These are phyloP conservation scores for Pulveroboletus sp. DNA, from an alignment of 768 basidiomycete genomes.

Conservation along the genomic window DNA sequence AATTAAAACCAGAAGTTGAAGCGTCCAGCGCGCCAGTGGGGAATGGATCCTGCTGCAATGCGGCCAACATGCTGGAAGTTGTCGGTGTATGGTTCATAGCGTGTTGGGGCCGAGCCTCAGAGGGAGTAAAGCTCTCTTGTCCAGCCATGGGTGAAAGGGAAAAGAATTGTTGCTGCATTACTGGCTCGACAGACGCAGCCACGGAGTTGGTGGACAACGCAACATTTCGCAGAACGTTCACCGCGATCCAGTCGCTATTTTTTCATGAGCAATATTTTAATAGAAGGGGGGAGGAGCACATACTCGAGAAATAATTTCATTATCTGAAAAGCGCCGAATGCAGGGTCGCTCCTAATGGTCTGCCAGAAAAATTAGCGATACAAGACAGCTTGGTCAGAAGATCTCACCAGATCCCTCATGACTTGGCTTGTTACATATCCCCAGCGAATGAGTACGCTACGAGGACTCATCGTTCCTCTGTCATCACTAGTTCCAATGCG, in stretches of 20 bases:
- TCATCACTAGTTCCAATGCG: constrained; percentile 64
- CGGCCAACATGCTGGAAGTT: constrained; percentile 88
- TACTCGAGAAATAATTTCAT: constrained; percentile 88
- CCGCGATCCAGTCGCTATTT: constrained; percentile 86
- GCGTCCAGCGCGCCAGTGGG: constrained; percentile 65
- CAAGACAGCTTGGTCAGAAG: not conserved
- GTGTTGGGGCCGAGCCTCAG: constrained; percentile 61
- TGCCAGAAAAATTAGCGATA: constrained; percentile 28
- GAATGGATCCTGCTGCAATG: constrained; percentile 76
- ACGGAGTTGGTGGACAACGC: constrained; percentile 90
- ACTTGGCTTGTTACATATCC: constrained; percentile 91
- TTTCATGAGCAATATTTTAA: constrained; percentile 14
- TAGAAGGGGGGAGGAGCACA: constrained; percentile 28
- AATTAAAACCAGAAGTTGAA: constrained; percentile 55
- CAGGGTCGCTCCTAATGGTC: constrained; percentile 91
- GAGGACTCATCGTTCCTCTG: constrained; percentile 76
- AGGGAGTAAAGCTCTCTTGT: constrained; percentile 69
- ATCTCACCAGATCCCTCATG: constrained; percentile 82
- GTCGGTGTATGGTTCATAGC: constrained; percentile 81
- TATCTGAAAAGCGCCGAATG: constrained; percentile 91
- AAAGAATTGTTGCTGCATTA: constrained; percentile 89
- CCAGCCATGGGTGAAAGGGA: constrained; percentile 87
- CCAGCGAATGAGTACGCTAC: constrained; percentile 87
- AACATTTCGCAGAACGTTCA: constrained; percentile 83
- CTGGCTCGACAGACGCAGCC: constrained; percentile 87